Evolutionary conservation across 2,329 filamentous ascomycete species (phyloP).

Genomic region (Calonectria pauciramosa): DNA sequence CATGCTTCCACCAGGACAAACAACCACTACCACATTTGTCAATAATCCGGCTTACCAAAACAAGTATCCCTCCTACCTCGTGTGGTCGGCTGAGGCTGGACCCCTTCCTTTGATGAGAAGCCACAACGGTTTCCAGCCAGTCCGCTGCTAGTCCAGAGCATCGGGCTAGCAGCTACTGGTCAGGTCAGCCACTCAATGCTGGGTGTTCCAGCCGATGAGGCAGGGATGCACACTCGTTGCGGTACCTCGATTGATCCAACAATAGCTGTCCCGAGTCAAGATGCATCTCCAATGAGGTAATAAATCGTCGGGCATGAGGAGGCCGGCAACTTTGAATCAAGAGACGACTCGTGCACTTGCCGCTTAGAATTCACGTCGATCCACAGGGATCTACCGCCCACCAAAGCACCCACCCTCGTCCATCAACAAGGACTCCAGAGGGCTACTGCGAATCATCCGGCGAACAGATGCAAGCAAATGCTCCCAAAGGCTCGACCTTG

Average conservation of each 20-base stretch:
- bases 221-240: background rate
- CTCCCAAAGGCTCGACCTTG: slow-evolving; percentile 15
- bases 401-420: slow-evolving; percentile 8
- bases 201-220: slow-evolving; percentile 1
- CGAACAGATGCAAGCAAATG: slow-evolving; percentile 21
- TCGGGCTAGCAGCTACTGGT: slow-evolving; percentile 13
- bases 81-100: slow-evolving; percentile 29
- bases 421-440: slow-evolving; percentile 14
- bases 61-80: slow-evolving; percentile 37
- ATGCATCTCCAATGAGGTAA: slow-evolving; percentile 6
- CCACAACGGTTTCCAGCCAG: slow-evolving; percentile 36
- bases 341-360: slow-evolving; percentile 11
- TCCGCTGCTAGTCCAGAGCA: slow-evolving; percentile 13
- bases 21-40: slow-evolving; percentile 2
- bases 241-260: slow-evolving; percentile 7
- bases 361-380: slow-evolving; percentile 14
- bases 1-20: slow-evolving; percentile 9
- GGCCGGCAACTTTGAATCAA: slow-evolving; percentile 24
- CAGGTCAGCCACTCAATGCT: slow-evolving; percentile 8
- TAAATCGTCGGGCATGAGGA: slow-evolving; percentile 1
- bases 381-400: slow-evolving; percentile 13
- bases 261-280: background rate
- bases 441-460: slow-evolving; percentile 32
- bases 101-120: slow-evolving; percentile 30
- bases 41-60: slow-evolving; percentile 41